Evolutionary conservation across 1,284 basidiomycete genomes (phyloP).

Genomic region (Coniophora puteana): DNA sequence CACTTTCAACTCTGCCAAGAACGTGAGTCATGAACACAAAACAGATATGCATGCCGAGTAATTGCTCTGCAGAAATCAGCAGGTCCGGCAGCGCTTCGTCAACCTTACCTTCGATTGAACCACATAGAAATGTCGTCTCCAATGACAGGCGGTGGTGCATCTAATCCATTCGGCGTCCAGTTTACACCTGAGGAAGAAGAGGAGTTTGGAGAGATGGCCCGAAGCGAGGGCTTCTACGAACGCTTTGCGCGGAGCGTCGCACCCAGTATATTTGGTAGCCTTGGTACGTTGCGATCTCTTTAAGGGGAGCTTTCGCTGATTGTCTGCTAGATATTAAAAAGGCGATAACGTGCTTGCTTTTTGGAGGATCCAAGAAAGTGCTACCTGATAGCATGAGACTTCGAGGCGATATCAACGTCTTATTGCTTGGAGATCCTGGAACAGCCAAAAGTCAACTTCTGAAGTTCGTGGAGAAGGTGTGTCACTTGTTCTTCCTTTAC

Average conservation of each 20-base stretch:
- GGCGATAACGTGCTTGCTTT: constrained; percentile 90
- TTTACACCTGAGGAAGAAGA: constrained; percentile 98
- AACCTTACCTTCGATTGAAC: constrained; percentile 91
- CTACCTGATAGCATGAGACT: constrained; percentile 97
- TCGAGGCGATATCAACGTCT: constrained; percentile 97
- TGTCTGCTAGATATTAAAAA: constrained; percentile 88
- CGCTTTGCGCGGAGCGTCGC: constrained; percentile 93
- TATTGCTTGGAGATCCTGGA: constrained; percentile 95
- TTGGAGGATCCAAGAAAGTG: constrained; percentile 98
- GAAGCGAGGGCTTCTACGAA: constrained; percentile 91
- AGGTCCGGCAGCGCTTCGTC: constrained; percentile 81
- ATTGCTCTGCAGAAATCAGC: constrained; percentile 57
- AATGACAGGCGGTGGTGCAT: constrained; percentile 59
- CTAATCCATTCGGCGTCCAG: constrained; percentile 78
- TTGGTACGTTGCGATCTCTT: constrained; percentile 53
- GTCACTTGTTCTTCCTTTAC: constrained; percentile 4
- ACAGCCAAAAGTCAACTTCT: constrained; percentile 97
- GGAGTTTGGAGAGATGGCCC: constrained; percentile 87
- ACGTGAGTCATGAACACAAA: constrained; percentile 42
- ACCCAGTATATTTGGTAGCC: constrained; percentile 94
- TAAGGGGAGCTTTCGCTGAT: constrained; percentile 6
- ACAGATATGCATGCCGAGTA: neutral
- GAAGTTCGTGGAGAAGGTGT: constrained; percentile 97
- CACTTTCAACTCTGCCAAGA: constrained; percentile 87
- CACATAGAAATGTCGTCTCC: constrained; percentile 89